Evolutionary conservation across 2,329 filamentous ascomycete genomes (phyloP).

Genomic region (Dactylellina leptospora): DNA sequence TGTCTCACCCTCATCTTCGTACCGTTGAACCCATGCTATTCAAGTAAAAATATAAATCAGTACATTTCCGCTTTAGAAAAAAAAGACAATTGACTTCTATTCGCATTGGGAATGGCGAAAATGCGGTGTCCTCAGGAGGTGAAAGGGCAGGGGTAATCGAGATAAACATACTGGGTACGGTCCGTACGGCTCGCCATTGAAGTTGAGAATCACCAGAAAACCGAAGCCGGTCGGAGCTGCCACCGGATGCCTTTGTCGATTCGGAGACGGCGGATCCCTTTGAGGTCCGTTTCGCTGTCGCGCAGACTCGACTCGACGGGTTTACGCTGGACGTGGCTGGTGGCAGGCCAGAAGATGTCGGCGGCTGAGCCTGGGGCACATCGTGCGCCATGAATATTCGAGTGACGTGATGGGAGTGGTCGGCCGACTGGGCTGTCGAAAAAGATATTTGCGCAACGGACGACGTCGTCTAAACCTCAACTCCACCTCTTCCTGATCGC

Average conservation of each 20-base stretch:
- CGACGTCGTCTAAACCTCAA: constrained; percentile 5
- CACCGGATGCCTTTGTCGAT: constrained; percentile 40
- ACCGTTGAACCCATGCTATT: constrained; percentile 57
- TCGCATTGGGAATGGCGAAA: no score
- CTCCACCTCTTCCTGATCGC: constrained; percentile 15
- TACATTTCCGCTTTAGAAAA: no score
- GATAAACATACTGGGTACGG: constrained; percentile 57
- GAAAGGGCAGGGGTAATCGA: not conserved
- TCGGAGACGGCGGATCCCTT: constrained; percentile 44
- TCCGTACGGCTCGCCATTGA: constrained; percentile 57
- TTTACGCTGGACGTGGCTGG: constrained; percentile 35
- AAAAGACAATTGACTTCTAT: no score
- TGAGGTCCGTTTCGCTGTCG: constrained; percentile 34
- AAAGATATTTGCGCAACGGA: constrained; percentile 5
- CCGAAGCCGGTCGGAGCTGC: constrained; percentile 30
- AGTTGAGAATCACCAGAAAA: constrained; percentile 51
- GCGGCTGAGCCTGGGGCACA: constrained; percentile 42
- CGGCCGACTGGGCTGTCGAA: constrained; percentile 9
- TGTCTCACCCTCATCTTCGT: constrained; percentile 56
- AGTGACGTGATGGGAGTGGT: constrained; percentile 7
- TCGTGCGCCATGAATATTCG: constrained; percentile 50
- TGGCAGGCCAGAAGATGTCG: constrained; percentile 21
- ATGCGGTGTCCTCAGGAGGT: not conserved
- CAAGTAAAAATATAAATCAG: constrained; percentile 6
- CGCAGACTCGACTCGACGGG: constrained; percentile 9